These are phyloP conservation scores for Neurospora tetraspora DNA, from an alignment of 495 filamentous ascomycete species.

Conservation along the genomic window DNA sequence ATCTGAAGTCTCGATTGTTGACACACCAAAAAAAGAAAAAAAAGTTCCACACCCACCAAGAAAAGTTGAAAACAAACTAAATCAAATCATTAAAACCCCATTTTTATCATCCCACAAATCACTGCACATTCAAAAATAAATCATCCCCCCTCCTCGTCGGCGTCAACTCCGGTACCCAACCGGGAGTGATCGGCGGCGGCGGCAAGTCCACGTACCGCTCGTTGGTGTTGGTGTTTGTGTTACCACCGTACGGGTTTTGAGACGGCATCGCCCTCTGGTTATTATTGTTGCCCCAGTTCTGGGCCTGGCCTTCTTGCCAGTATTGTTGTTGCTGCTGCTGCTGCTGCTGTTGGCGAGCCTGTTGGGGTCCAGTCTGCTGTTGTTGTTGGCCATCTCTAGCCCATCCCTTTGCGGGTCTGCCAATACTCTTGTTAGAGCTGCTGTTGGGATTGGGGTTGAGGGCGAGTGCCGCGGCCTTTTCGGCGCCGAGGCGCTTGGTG, in stretches of 20 bases:
- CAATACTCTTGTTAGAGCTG: neutral
- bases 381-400: constrained; percentile 5
- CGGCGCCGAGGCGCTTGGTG: constrained; percentile 38
- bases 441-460: constrained; percentile 9
- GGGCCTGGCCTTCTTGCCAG: constrained; percentile 8
- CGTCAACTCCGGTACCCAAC: constrained; percentile 41
- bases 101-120: constrained; percentile 1
- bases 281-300: neutral
- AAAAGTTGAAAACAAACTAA: neutral
- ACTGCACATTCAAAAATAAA: constrained; percentile 33
- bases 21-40: neutral
- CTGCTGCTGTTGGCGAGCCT: neutral
- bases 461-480: constrained; percentile 32
- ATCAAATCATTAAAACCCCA: neutral
- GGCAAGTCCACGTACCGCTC: neutral
- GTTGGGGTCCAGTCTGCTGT: neutral
- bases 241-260: neutral
- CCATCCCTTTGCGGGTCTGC: constrained; percentile 1
- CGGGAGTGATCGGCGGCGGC: constrained; percentile 37
- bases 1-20: neutral
- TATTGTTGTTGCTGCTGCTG: constrained; percentile 4
- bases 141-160: constrained; percentile 37
- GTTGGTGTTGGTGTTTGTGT: neutral
- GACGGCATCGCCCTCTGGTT: neutral
- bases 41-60: neutral